These are phyloP conservation scores for Phaeotremella fagi DNA, from an alignment of 768 basidiomycete genomes.

Conservation along the genomic window DNA sequence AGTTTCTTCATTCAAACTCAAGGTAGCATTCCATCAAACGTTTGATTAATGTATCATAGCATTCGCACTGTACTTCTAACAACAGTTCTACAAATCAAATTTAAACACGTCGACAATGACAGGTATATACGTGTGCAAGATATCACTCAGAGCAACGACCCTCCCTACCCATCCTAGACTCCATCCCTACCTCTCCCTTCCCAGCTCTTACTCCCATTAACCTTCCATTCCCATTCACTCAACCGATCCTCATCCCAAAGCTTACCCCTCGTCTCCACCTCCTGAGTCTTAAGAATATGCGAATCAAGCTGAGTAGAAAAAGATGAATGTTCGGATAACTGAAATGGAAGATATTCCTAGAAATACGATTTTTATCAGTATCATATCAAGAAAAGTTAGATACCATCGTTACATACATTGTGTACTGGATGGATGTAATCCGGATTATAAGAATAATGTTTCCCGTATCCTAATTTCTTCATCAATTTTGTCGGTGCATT, in stretches of 20 bases:
- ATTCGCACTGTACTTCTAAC: too few species aligned
- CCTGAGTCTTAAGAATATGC: conserved; percentile 52
- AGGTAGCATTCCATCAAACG: too few species aligned
- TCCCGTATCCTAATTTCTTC: conserved; percentile 65
- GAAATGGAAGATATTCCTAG: conserved; percentile 60
- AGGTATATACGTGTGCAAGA: too few species aligned
- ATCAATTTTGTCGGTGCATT: conserved; percentile 72
- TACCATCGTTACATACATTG: conserved; percentile 32
- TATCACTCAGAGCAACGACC: too few species aligned
- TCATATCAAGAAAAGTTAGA: not conserved
- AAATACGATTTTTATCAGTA: not conserved
- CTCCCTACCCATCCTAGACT: not conserved
- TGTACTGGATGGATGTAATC: conserved; percentile 63
- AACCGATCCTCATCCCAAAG: conserved; percentile 62
- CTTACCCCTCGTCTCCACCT: conserved; percentile 53
- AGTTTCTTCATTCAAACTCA: too few species aligned
- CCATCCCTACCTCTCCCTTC: conserved; percentile 16
- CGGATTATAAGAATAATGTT: conserved; percentile 64
- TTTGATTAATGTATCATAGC: too few species aligned
- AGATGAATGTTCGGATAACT: conserved; percentile 47
- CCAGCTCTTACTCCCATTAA: conserved; percentile 52
- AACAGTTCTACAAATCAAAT: too few species aligned
- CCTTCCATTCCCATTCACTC: conserved; percentile 56
- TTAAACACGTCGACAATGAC: too few species aligned
- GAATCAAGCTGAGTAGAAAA: conserved; percentile 39